These are phyloP conservation scores for Carex sylvatica DNA, from an alignment of 202 grass and related monocot genomes.

Conservation along the genomic window DNA sequence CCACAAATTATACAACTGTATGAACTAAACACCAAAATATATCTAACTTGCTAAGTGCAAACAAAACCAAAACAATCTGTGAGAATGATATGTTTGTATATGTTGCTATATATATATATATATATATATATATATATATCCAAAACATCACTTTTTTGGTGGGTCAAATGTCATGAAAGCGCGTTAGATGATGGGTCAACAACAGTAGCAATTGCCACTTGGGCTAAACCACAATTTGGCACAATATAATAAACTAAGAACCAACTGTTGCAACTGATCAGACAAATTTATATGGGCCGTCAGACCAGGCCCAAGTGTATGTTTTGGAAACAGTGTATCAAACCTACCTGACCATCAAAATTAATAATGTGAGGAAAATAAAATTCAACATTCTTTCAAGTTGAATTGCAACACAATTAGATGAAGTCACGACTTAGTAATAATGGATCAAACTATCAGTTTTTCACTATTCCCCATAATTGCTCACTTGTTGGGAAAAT, in stretches of 20 bases:
- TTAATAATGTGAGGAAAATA: too few relatives aligned
- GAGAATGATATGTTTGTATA: constrained; percentile 4
- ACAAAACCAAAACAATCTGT: not conserved
- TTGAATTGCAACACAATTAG: not conserved
- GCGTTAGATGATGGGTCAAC: not conserved
- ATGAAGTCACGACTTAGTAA: too few relatives aligned
- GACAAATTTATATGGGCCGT: not conserved
- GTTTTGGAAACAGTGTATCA: too few relatives aligned
- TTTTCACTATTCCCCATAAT: not conserved
- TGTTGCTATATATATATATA: not conserved
- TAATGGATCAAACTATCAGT: not conserved
- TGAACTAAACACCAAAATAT: not conserved
- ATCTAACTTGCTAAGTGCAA: not conserved
- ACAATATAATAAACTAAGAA: too few relatives aligned
- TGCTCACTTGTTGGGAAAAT: not conserved
- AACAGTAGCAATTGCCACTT: not conserved
- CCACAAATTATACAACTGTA: too few relatives aligned
- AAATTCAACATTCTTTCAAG: not conserved
- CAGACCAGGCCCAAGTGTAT: too few relatives aligned
- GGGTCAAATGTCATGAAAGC: not conserved
- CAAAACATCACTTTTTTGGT: not conserved
- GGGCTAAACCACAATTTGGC: not conserved
- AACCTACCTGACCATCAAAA: too few relatives aligned
- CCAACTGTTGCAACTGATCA: not conserved
- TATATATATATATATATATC: not conserved